A percentile compares a stretch with the other conserved stretches of the same genome.
Conservation (phyloP, 164 flowering plant species). For the Umbilicus rupestris region DNA sequence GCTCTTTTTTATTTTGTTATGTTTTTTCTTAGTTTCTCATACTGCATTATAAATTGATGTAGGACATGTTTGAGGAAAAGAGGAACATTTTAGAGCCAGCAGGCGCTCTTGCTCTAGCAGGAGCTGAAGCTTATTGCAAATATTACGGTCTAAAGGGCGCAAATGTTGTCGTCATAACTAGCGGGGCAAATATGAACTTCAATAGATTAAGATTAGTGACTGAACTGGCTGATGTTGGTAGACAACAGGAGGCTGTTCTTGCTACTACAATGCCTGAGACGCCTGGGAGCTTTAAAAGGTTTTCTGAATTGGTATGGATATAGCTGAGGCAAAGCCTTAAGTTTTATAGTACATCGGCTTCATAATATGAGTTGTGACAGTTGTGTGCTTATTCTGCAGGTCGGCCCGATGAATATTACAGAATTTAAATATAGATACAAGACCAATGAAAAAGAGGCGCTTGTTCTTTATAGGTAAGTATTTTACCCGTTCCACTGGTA, state of each 20-base stretch:
- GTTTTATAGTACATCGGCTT: not conserved
- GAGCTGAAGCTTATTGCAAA: constrained; percentile 99
- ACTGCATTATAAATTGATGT: constrained; percentile 10
- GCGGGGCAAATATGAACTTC: constrained; percentile 98
- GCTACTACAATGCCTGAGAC: constrained; percentile 81
- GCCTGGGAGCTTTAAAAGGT: constrained; percentile 73
- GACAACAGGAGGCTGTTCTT: constrained; percentile 86
- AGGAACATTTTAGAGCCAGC: constrained; percentile 97
- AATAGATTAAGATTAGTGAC: constrained; percentile 84
- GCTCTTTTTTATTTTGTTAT: too few species aligned
- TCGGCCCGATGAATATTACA: constrained; percentile 79
- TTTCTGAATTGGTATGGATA: constrained; percentile 51
- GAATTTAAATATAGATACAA: constrained; percentile 84
- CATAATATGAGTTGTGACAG: not conserved
- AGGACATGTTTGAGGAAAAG: constrained; percentile 99
- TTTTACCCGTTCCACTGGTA: not conserved
- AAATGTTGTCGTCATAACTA: constrained; percentile 73
- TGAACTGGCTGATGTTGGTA: constrained; percentile 94
- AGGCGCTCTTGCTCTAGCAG: constrained; percentile 95
- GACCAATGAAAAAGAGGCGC: constrained; percentile 45
- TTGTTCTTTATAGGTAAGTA: constrained; percentile 74
- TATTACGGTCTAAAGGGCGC: constrained; percentile 76
- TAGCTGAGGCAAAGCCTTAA: not conserved
- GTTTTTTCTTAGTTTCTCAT: not conserved
- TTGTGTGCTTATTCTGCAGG: constrained; percentile 32